Conservation (phyloP, 345 rosid species). For the Fremontodendron californicum region DNA sequence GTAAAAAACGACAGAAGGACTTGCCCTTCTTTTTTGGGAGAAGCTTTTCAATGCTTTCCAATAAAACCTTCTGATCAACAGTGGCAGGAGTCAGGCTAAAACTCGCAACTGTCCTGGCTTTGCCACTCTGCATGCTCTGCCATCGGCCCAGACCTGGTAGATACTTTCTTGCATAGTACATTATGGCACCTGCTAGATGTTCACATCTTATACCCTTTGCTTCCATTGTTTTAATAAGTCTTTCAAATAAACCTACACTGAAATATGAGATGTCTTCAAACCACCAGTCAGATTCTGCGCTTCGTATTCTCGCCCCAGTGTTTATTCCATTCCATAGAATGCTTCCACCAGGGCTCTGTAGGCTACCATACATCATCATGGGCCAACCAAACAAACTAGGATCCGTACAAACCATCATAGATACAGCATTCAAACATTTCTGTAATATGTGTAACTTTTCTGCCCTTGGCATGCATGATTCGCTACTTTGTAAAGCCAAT, state of each 20-base stretch:
- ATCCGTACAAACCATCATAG: conserved; percentile 89
- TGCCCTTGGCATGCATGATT: conserved; percentile 45
- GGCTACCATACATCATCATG: conserved; percentile 96
- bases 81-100: conserved; percentile 64
- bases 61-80: conserved; percentile 65
- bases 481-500: conserved; percentile 72
- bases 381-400: conserved; percentile 99
- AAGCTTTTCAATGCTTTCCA: conserved; percentile 67
- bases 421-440: conserved; percentile 66
- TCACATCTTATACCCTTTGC: conserved; percentile 67
- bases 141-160: conserved; percentile 89
- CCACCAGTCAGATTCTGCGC: conserved; percentile 94
- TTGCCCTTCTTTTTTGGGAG: conserved; percentile 84
- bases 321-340: conserved; percentile 96
- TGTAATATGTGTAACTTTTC: conserved; percentile 61
- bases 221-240: conserved; percentile 74
- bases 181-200: conserved; percentile 67
- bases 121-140: conserved; percentile 60
- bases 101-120: conserved; percentile 67
- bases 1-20: conserved; percentile 77
- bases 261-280: conserved; percentile 84
- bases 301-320: conserved; percentile 86
- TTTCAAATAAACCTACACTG: conserved; percentile 68
- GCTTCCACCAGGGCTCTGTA: conserved; percentile 99
- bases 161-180: conserved; percentile 81